phyloP scores from a whole-genome alignment of 306 rosid species.

The Fragaria iinumae region DNA sequence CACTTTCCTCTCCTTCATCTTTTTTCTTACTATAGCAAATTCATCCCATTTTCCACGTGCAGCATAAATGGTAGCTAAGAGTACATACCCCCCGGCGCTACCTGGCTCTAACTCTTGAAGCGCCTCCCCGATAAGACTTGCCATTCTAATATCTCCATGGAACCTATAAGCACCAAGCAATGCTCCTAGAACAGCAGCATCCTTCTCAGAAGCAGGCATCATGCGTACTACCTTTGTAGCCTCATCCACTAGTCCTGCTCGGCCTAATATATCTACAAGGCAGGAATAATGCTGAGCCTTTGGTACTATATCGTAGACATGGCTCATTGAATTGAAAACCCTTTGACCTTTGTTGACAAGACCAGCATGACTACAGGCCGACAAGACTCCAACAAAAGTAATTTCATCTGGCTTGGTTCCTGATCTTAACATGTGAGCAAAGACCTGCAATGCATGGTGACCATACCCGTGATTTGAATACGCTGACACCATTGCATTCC shows the following conservation, averaged over 20 bases:
- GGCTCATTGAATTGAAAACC: slow-evolving; percentile 39
- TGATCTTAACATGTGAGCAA: slow-evolving; percentile 38
- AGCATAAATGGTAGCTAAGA: slow-evolving; percentile 45
- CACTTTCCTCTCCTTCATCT: slow-evolving; percentile 46
- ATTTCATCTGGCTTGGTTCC: slow-evolving; percentile 38
- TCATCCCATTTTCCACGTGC: slow-evolving; percentile 43
- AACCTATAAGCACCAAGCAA: slow-evolving; percentile 47
- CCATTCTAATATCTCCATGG: slow-evolving; percentile 32
- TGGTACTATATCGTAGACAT: slow-evolving; percentile 32
- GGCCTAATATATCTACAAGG: slow-evolving; percentile 44
- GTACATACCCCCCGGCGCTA: slow-evolving; percentile 36
- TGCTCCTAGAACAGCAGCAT: slow-evolving; percentile 45
- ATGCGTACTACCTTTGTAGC: slow-evolving; percentile 31
- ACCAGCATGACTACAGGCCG: slow-evolving; percentile 51
- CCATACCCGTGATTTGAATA: slow-evolving; percentile 45
- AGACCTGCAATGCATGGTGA: slow-evolving; percentile 41
- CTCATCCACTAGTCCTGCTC: slow-evolving; percentile 42
- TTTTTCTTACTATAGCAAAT: slow-evolving; percentile 48
- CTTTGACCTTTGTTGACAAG: slow-evolving; percentile 46
- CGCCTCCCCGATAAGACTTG: slow-evolving; percentile 33
- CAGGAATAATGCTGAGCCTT: slow-evolving; percentile 37
- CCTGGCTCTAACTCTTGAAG: slow-evolving; percentile 36
- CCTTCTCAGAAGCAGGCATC: slow-evolving; percentile 42
- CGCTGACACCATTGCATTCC: slow-evolving; percentile 46
- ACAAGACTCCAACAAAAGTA: slow-evolving; percentile 46